Percentiles rank a stretch among this genome's conserved stretches.
Evolutionary conservation across 805 yeast genomes (phyloP).

Genomic region (Ogataea pini): DNA sequence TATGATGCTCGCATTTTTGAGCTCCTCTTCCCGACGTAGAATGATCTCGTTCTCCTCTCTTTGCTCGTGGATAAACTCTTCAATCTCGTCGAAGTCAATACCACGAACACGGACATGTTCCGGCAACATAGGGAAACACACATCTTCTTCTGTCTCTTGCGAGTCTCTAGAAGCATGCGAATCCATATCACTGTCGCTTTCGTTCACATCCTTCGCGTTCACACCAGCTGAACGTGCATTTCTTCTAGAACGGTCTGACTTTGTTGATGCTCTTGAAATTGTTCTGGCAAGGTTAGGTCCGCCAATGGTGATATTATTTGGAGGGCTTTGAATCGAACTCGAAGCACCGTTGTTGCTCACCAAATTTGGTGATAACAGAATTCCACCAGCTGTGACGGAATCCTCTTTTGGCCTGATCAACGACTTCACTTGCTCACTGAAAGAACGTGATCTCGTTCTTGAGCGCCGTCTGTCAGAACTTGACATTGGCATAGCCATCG

Average conservation of each 20-base stretch:
- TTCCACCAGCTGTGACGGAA: conserved; percentile 30
- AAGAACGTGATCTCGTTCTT: conserved; percentile 38
- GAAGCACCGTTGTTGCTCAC: neutral
- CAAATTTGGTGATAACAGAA: conserved; percentile 25
- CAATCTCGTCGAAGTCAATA: conserved; percentile 88
- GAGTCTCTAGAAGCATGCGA: conserved; percentile 76
- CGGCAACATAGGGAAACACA: conserved; percentile 89
- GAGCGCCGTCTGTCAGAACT: conserved; percentile 20
- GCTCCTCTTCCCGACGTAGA: conserved; percentile 35
- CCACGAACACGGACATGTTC: conserved; percentile 65
- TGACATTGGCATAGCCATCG: conserved; percentile 7
- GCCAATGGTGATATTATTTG: conserved; percentile 19
- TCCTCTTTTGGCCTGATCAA: conserved; percentile 38
- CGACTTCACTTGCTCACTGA: conserved; percentile 45
- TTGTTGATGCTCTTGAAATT: conserved; percentile 35
- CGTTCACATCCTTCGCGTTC: conserved; percentile 22
- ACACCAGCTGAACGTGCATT: conserved; percentile 17
- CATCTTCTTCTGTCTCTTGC: conserved; percentile 96
- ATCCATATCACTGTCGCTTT: conserved; percentile 62
- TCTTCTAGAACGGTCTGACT: conserved; percentile 29
- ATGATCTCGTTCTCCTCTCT: conserved; percentile 47
- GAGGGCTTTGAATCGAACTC: conserved; percentile 8
- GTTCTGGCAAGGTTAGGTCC: conserved; percentile 28
- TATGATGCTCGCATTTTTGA: conserved; percentile 22
- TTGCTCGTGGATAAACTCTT: conserved; percentile 70